Conservation (phyloP, 148 eudicot genomes). For the Rhododendron simsii region DNA sequence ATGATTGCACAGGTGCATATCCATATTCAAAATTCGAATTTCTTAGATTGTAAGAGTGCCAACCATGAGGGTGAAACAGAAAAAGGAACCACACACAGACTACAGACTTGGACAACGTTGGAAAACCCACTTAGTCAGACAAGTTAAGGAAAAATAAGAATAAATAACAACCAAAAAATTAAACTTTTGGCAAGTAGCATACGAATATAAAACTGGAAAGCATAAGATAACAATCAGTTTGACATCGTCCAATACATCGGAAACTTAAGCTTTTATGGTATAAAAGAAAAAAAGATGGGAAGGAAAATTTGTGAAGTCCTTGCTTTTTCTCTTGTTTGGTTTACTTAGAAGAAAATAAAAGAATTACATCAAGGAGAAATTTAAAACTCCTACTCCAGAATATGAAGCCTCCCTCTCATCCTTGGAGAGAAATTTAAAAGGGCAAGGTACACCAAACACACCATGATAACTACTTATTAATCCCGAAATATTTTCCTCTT, state of each 20-base stretch:
- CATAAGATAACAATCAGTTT: not conserved
- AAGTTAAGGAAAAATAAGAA: not conserved
- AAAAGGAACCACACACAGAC: not conserved
- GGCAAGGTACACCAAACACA: not conserved
- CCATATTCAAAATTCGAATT: not conserved
- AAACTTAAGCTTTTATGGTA: not conserved
- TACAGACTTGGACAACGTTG: not conserved
- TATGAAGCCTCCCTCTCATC: not conserved
- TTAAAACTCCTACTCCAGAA: not conserved
- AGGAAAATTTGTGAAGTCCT: not conserved
- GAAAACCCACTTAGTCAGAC: not conserved
- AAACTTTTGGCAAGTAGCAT: not conserved
- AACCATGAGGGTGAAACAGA: not conserved
- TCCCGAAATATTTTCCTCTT: not conserved
- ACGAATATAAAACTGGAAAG: not conserved
- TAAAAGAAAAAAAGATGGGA: not conserved
- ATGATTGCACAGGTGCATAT: not conserved
- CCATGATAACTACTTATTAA: not conserved
- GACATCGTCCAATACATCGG: not conserved
- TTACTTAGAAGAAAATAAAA: not conserved
- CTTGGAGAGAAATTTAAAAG: not conserved
- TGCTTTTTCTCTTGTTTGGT: not conserved
- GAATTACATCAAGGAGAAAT: not conserved
- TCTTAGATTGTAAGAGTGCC: not conserved
- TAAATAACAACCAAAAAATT: not conserved